Evolutionary conservation across 2,329 filamentous ascomycete species (phyloP).

Genomic region (Cladosporium sp.): DNA sequence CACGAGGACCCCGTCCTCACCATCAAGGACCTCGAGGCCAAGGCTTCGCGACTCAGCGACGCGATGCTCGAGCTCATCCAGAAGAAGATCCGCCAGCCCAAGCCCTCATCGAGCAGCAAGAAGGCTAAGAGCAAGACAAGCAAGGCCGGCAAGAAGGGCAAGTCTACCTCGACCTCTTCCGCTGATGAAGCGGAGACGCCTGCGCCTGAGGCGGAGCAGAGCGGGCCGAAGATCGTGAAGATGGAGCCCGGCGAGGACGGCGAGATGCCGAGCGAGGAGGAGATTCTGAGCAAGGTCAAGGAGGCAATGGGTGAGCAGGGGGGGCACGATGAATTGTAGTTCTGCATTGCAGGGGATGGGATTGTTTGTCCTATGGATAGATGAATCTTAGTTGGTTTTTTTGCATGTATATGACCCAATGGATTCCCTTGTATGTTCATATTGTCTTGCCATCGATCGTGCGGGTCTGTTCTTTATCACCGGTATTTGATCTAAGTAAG

Average conservation of each 20-base stretch:
- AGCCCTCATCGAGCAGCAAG: constrained; percentile 28
- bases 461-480: no score
- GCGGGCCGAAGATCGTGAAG: not conserved
- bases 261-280: constrained; percentile 23
- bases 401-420: no score
- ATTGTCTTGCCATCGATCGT: no score
- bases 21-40: constrained; percentile 63
- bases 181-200: constrained; percentile 25
- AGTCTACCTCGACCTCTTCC: constrained; percentile 4
- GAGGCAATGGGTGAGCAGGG: constrained; percentile 13
- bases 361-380: no score
- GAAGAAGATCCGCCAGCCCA: constrained; percentile 53
- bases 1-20: constrained; percentile 71
- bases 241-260: constrained; percentile 15
- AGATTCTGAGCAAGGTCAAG: constrained; percentile 20
- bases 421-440: no score
- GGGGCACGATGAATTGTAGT: constrained; percentile 17
- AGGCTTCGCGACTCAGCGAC: constrained; percentile 65
- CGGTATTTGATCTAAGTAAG: no score
- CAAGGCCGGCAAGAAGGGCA: constrained; percentile 14
- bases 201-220: constrained; percentile 22
- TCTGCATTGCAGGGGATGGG: no score
- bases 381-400: no score
- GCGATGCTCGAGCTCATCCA: constrained; percentile 63
- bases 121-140: constrained; percentile 30